These are phyloP conservation scores for Aspergillus viridinutans DNA, from an alignment of 2,329 filamentous ascomycete genomes.

Conservation along the genomic window DNA sequence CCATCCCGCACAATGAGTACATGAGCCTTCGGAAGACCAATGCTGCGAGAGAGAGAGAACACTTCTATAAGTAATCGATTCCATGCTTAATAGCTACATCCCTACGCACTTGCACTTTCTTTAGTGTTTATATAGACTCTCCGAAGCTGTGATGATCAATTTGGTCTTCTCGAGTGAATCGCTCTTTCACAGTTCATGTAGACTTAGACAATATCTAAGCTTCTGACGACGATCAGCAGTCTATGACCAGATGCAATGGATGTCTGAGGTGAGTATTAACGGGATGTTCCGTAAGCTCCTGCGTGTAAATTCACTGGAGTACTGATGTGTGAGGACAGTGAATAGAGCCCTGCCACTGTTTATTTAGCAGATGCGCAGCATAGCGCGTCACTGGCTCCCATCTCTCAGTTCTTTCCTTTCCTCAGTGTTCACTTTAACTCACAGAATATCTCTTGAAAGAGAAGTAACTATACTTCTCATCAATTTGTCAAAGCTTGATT, in stretches of 20 bases:
- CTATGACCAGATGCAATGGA: not conserved
- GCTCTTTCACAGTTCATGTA: not conserved
- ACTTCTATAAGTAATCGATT: not conserved
- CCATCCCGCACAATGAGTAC: not conserved
- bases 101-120: not conserved
- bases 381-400: not conserved
- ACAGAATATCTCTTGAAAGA: not conserved
- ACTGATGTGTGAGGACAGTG: not conserved
- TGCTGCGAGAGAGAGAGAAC: not conserved
- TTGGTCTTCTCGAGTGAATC: not conserved
- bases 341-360: not conserved
- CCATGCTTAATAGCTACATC: not conserved
- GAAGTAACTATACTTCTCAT: not conserved
- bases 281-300: not conserved
- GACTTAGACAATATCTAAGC: no score
- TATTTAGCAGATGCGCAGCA: not conserved
- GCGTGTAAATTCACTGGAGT: not conserved
- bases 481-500: not conserved
- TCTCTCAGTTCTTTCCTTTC: not conserved
- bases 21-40: not conserved
- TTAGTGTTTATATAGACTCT: not conserved
- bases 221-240: not conserved
- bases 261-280: not conserved
- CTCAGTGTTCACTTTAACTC: not conserved
- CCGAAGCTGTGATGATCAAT: not conserved